Evolutionary conservation across 169 alveolate genomes (phyloP).

Genomic region (Cryptosporidium sp.): DNA sequence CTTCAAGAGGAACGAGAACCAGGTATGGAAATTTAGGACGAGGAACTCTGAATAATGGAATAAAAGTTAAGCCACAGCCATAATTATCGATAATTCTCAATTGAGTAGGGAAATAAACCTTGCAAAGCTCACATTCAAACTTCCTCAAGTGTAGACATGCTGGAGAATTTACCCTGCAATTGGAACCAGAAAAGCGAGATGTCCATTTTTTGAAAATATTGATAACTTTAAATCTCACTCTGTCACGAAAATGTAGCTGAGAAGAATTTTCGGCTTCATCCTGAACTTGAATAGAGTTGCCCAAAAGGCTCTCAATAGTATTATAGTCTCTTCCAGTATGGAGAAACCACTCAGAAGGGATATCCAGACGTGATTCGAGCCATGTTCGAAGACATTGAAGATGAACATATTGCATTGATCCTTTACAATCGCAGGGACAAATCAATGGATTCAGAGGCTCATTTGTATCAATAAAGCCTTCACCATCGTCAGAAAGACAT

Average conservation of each 20-base stretch:
- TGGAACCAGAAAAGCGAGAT: background rate
- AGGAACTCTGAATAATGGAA: constrained; percentile 68
- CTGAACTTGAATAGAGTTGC: background rate
- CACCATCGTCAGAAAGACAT: constrained; percentile 69
- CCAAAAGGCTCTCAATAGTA: background rate
- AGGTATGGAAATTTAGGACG: constrained; percentile 67
- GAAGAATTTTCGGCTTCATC: background rate
- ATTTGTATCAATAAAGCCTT: constrained; percentile 15
- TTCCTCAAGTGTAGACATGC: constrained; percentile 58
- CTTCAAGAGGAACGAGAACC: constrained; percentile 68
- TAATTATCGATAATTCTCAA: background rate
- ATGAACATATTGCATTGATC: constrained; percentile 94
- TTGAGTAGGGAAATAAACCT: constrained; percentile 61
- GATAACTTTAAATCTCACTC: constrained; percentile 23
- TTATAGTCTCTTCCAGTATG: constrained; percentile 16
- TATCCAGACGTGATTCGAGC: constrained; percentile 79
- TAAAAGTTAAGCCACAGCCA: background rate
- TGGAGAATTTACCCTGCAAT: constrained; percentile 30
- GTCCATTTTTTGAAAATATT: constrained; percentile 20
- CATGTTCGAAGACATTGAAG: constrained; percentile 94
- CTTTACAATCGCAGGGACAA: constrained; percentile 93
- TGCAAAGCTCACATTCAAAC: constrained; percentile 72
- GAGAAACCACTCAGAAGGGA: constrained; percentile 62
- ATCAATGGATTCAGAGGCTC: constrained; percentile 83
- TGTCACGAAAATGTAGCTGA: constrained; percentile 17